A percentile compares a stretch with the other conserved stretches of the same genome.
Conservation (phyloP, 768 basidiomycete species). For the Suillus subluteus region DNA sequence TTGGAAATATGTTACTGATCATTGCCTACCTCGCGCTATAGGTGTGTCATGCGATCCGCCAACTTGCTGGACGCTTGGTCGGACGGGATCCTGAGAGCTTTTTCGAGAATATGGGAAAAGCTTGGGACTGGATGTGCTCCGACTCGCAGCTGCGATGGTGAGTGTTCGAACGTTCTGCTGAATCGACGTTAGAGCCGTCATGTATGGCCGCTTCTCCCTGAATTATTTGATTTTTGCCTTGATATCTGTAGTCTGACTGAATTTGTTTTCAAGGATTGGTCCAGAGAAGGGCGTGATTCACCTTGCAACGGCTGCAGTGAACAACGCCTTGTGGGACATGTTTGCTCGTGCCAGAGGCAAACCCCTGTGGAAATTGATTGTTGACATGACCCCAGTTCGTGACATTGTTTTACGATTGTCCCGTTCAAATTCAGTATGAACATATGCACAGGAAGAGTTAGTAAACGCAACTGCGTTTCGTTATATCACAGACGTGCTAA, state of each 20-base stretch:
- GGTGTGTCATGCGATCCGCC: constrained; percentile 83
- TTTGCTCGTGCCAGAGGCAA: constrained; percentile 79
- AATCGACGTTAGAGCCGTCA: not conserved
- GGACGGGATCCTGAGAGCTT: constrained; percentile 82
- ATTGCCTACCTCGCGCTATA: constrained; percentile 27
- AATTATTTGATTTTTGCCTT: not conserved
- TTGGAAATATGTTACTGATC: constrained; percentile 1
- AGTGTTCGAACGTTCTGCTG: constrained; percentile 22
- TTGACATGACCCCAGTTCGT: constrained; percentile 81
- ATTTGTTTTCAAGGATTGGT: constrained; percentile 64
- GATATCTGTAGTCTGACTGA: not conserved
- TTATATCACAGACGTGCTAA: constrained; percentile 94
- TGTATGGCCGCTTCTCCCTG: not conserved
- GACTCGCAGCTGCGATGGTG: constrained; percentile 93
- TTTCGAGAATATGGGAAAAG: constrained; percentile 88
- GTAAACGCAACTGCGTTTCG: constrained; percentile 79
- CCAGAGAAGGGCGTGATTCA: constrained; percentile 97
- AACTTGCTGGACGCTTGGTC: constrained; percentile 79
- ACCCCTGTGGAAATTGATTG: constrained; percentile 92
- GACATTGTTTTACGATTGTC: not conserved
- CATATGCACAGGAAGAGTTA: constrained; percentile 65
- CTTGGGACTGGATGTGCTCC: constrained; percentile 85
- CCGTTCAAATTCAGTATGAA: not conserved
- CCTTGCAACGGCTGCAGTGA: constrained; percentile 84
- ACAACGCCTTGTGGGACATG: constrained; percentile 96